phyloP scores from a whole-genome alignment of 805 yeast genomes.

The Nematodospora valgi region DNA sequence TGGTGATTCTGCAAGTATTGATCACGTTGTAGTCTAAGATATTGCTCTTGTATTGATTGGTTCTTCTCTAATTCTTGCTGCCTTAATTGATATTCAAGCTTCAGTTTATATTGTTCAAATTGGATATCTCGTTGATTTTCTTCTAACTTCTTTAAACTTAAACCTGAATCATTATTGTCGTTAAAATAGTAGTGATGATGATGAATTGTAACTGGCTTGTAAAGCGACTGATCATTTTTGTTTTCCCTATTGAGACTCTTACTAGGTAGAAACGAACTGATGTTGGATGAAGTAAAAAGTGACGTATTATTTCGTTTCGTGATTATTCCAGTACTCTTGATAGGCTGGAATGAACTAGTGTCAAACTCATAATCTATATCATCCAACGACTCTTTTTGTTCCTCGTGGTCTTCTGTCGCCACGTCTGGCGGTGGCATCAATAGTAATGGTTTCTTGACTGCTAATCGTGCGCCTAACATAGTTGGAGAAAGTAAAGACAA shows the following conservation, averaged over 20 bases:
- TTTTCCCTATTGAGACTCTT: background rate
- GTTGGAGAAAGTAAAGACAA: slow-evolving; percentile 33
- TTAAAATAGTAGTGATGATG: slow-evolving; percentile 49
- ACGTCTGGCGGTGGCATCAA: slow-evolving; percentile 30
- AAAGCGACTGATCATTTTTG: background rate
- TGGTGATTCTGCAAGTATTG: slow-evolving; percentile 3
- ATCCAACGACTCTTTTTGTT: background rate
- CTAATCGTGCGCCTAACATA: slow-evolving; percentile 38
- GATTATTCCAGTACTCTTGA: background rate
- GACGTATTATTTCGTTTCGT: slow-evolving; percentile 3
- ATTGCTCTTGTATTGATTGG: background rate
- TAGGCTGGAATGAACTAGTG: slow-evolving; percentile 13
- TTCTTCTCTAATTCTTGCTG: slow-evolving; percentile 1
- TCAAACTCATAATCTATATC: slow-evolving; percentile 30
- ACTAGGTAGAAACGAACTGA: slow-evolving; percentile 12
- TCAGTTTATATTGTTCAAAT: slow-evolving; percentile 2
- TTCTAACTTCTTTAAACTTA: background rate
- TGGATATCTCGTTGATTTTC: background rate
- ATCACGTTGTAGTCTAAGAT: background rate
- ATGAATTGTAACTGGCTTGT: too few relatives aligned
- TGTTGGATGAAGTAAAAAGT: slow-evolving; percentile 6
- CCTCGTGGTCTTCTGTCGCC: slow-evolving; percentile 6
- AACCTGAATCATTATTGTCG: background rate
- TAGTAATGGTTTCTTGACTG: slow-evolving; percentile 27
- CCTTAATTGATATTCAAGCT: slow-evolving; percentile 1